These are phyloP conservation scores for Fusarium ramigenum DNA, from an alignment of 2,329 filamentous ascomycete genomes.

Conservation along the genomic window DNA sequence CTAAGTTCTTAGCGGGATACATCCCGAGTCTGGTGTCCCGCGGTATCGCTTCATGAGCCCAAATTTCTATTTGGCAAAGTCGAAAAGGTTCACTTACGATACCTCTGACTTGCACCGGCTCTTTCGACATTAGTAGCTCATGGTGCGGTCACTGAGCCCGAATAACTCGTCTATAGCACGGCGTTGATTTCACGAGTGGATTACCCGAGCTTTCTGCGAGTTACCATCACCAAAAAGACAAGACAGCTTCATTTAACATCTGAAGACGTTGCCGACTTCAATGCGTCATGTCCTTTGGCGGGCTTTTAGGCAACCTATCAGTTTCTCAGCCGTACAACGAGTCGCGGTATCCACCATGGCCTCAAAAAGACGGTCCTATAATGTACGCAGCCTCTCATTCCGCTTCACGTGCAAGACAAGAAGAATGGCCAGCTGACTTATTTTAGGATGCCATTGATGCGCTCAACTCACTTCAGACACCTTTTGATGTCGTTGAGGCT, in stretches of 20 bases:
- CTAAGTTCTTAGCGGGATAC: conserved; percentile 18
- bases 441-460: conserved; percentile 82
- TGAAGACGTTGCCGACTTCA: conserved; percentile 20
- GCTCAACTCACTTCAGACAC: conserved; percentile 91
- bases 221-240: conserved; percentile 1
- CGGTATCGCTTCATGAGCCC: conserved; percentile 4
- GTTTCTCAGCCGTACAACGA: conserved; percentile 26
- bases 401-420: neutral
- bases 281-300: conserved; percentile 49
- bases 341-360: conserved; percentile 42
- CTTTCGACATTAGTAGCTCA: neutral
- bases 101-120: neutral
- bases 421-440: conserved; percentile 10
- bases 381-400: conserved; percentile 38
- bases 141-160: neutral
- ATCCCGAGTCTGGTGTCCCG: conserved; percentile 15
- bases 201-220: conserved; percentile 44
- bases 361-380: conserved; percentile 46
- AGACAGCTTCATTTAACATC: conserved; percentile 6
- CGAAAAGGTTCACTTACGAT: neutral
- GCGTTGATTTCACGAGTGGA: conserved; percentile 18
- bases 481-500: conserved; percentile 81
- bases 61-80: neutral
- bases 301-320: conserved; percentile 34
- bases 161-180: neutral